Conservation (phyloP, 2,329 filamentous ascomycete genomes). For the Leptographium lundbergii region DNA sequence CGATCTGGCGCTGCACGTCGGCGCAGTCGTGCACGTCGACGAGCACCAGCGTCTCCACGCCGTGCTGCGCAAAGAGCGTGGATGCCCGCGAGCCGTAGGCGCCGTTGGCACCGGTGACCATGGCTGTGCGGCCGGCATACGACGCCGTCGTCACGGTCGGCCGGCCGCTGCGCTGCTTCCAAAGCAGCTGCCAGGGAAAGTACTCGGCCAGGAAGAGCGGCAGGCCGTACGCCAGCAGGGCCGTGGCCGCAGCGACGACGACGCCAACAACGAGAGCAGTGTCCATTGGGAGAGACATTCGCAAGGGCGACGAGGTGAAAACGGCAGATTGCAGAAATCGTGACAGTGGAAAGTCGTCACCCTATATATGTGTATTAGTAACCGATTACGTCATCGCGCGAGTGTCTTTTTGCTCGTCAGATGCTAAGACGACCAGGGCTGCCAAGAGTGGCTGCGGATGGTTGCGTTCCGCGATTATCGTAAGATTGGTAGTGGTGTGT, state of each 20-base stretch:
- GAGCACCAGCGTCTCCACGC: constrained; percentile 22
- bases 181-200: constrained; percentile 22
- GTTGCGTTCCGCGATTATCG: constrained; percentile 2
- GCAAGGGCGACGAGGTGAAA: not conserved
- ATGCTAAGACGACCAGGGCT: not conserved
- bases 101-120: constrained; percentile 24
- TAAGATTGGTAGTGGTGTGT: not conserved
- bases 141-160: constrained; percentile 22
- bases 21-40: constrained; percentile 22
- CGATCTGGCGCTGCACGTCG: constrained; percentile 21
- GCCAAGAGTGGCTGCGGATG: not conserved
- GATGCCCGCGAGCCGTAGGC: constrained; percentile 24
- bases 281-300: not conserved
- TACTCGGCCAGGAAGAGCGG: constrained; percentile 21
- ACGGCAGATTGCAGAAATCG: not conserved
- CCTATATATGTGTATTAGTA: not conserved
- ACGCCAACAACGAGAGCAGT: constrained; percentile 1
- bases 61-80: constrained; percentile 21
- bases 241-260: constrained; percentile 7
- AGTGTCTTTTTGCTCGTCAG: not conserved
- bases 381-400: not conserved
- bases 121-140: constrained; percentile 22
- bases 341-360: not conserved
- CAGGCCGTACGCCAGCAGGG: constrained; percentile 18
- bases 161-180: constrained; percentile 19